These are phyloP conservation scores for Pyrenophora graminea DNA, from an alignment of 2,329 filamentous ascomycete species.

Conservation along the genomic window DNA sequence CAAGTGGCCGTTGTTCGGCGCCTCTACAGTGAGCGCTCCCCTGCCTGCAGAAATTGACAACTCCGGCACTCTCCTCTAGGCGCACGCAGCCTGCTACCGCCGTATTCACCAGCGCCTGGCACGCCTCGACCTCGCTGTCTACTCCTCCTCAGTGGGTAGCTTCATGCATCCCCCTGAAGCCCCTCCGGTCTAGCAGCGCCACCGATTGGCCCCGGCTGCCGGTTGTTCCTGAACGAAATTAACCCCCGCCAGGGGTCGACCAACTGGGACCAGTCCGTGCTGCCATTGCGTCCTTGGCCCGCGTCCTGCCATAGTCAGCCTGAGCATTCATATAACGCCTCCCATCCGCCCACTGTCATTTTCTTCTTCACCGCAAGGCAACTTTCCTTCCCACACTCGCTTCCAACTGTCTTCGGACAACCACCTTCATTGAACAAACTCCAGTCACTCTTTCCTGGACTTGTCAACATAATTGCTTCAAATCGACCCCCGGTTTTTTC, in stretches of 20 bases:
- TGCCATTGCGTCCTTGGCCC: conserved; percentile 31
- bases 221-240: conserved; percentile 42
- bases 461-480: conserved; percentile 25
- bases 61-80: conserved; percentile 47
- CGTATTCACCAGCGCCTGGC: conserved; percentile 37
- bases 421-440: conserved; percentile 40
- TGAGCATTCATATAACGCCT: conserved; percentile 41
- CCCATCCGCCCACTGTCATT: conserved; percentile 14
- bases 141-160: conserved; percentile 27
- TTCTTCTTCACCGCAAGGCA: conserved; percentile 41
- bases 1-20: conserved; percentile 1
- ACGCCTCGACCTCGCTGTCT: conserved; percentile 15
- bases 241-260: conserved; percentile 39
- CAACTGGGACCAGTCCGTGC: conserved; percentile 23
- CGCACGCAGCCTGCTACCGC: conserved; percentile 68
- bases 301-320: conserved; percentile 32
- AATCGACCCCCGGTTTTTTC: conserved; percentile 36
- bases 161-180: conserved; percentile 19
- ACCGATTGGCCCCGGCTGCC: conserved; percentile 33
- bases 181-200: conserved; percentile 32
- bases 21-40: conserved; percentile 3
- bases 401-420: conserved; percentile 38
- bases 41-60: conserved; percentile 4
- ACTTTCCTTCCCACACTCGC: conserved; percentile 43
- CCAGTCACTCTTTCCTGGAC: conserved; percentile 47